A percentile compares a stretch with the other conserved stretches of the same genome.
These are phyloP conservation scores for Aspergillaceae sp. DNA, from an alignment of 2,329 filamentous ascomycete species.

Conservation along the genomic window DNA sequence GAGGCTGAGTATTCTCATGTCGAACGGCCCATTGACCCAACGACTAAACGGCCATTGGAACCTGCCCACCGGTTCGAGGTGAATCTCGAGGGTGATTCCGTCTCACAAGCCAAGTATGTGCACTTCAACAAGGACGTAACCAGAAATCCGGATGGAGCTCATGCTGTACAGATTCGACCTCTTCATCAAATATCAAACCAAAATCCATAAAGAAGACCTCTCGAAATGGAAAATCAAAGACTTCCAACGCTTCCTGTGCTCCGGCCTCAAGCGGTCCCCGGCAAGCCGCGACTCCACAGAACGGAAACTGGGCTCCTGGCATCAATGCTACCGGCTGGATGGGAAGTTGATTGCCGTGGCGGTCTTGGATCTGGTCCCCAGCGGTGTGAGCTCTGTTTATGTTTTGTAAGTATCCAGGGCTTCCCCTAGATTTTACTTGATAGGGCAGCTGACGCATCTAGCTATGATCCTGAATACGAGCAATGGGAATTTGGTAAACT, in stretches of 20 bases:
- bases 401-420: slow-evolving; percentile 33
- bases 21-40: slow-evolving; percentile 36
- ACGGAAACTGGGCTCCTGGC: slow-evolving; percentile 41
- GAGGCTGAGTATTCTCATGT: slow-evolving; percentile 38
- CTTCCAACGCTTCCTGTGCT: slow-evolving; percentile 42
- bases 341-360: slow-evolving; percentile 42
- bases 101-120: slow-evolving; percentile 38
- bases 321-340: slow-evolving; percentile 44
- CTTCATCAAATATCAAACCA: slow-evolving; percentile 40
- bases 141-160: too few species aligned
- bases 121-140: too few species aligned
- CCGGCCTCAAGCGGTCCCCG: slow-evolving; percentile 34
- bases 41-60: slow-evolving; percentile 36
- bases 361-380: slow-evolving; percentile 40
- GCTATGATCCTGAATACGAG: slow-evolving; percentile 53
- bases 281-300: slow-evolving; percentile 28
- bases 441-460: slow-evolving; percentile 11
- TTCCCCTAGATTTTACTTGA: background rate
- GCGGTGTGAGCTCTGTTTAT: slow-evolving; percentile 43
- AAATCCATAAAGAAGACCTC: slow-evolving; percentile 38
- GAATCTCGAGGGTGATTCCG: slow-evolving; percentile 39
- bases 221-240: slow-evolving; percentile 36
- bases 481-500: slow-evolving; percentile 56
- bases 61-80: slow-evolving; percentile 43
- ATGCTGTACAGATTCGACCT: slow-evolving; percentile 31